Evolutionary conservation across 2,329 filamentous ascomycete species (phyloP).

Genomic region (Dryadomyces quercus-mongolicae): DNA sequence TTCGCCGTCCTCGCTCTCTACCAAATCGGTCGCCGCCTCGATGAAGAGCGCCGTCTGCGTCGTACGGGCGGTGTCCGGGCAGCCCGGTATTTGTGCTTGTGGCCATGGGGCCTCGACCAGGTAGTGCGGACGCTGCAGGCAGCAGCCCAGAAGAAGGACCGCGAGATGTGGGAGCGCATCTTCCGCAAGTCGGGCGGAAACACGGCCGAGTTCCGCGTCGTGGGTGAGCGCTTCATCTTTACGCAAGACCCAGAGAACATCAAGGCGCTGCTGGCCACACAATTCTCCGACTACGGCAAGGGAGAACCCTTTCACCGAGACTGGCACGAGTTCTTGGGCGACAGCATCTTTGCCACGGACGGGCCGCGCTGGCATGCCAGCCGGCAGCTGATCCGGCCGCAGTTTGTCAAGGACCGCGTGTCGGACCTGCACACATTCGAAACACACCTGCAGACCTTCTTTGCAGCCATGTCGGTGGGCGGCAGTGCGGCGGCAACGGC

Average conservation of each 20-base stretch:
- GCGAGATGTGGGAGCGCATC: slow-evolving; percentile 46
- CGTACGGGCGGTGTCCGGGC: slow-evolving; percentile 9
- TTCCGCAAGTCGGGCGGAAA: slow-evolving; percentile 33
- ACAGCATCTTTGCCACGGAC: slow-evolving; percentile 73
- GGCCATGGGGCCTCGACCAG: slow-evolving; percentile 48
- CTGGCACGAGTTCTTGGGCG: slow-evolving; percentile 64
- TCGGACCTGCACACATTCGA: slow-evolving; percentile 76
- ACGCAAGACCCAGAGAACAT: slow-evolving; percentile 82
- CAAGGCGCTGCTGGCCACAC: slow-evolving; percentile 78
- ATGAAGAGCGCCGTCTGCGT: slow-evolving; percentile 5
- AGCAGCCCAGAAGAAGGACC: slow-evolving; percentile 39
- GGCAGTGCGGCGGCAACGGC: slow-evolving; percentile 46
- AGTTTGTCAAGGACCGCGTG: slow-evolving; percentile 77
- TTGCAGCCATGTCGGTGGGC: slow-evolving; percentile 51
- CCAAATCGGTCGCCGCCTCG: slow-evolving; percentile 8
- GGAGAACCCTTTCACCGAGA: slow-evolving; percentile 62
- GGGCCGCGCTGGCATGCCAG: slow-evolving; percentile 67
- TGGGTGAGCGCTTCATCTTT: slow-evolving; percentile 51
- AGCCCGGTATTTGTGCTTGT: not conserved
- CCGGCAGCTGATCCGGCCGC: slow-evolving; percentile 70
- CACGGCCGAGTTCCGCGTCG: slow-evolving; percentile 47
- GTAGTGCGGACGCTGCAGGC: slow-evolving; percentile 43
- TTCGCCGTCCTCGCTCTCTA: slow-evolving; percentile 25
- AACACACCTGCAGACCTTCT: slow-evolving; percentile 60
- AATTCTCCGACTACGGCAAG: slow-evolving; percentile 79